Percentiles rank a stretch among this genome's conserved stretches.
phyloP scores from a whole-genome alignment of 2,329 filamentous ascomycete species.

The Graphiopsis chlorocephala region DNA sequence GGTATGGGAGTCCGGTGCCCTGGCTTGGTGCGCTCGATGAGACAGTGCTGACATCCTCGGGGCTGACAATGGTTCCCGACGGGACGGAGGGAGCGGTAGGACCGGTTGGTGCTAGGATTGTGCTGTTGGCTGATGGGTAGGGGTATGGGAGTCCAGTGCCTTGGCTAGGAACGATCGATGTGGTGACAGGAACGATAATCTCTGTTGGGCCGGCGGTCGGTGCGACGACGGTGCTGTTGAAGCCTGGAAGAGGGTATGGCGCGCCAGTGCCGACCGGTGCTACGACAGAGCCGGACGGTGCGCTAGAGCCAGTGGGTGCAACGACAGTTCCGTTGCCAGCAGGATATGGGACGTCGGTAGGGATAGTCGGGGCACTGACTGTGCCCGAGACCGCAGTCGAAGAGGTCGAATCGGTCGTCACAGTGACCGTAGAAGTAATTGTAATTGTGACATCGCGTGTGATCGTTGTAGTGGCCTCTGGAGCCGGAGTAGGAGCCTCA shows the following conservation, averaged over 20 bases:
- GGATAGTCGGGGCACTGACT: not conserved
- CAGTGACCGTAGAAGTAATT: constrained; percentile 1
- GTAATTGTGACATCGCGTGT: not conserved
- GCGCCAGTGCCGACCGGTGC: constrained; percentile 3
- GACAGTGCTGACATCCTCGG: not conserved
- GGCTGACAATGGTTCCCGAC: constrained; percentile 6
- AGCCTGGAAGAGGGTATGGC: constrained; percentile 3
- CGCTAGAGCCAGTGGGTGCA: constrained; percentile 7
- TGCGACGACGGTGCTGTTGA: constrained; percentile 1
- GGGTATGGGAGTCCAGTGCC: constrained; percentile 4
- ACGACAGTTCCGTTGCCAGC: constrained; percentile 4
- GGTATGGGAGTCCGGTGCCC: not conserved
- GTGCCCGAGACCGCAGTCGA: not conserved
- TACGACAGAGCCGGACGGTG: constrained; percentile 7
- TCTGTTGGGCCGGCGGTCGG: constrained; percentile 1
- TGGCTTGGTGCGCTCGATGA: not conserved
- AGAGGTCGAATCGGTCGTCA: not conserved
- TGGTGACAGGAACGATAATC: not conserved
- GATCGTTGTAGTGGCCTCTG: constrained; percentile 8
- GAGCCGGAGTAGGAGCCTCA: not conserved
- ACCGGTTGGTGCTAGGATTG: constrained; percentile 13
- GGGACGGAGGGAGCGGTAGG: constrained; percentile 5
- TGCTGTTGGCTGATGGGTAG: constrained; percentile 16
- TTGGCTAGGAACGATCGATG: not conserved
- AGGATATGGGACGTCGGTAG: constrained; percentile 10